Conservation (phyloP, 2,329 filamentous ascomycete genomes). For the Pyrenochaeta sp. region DNA sequence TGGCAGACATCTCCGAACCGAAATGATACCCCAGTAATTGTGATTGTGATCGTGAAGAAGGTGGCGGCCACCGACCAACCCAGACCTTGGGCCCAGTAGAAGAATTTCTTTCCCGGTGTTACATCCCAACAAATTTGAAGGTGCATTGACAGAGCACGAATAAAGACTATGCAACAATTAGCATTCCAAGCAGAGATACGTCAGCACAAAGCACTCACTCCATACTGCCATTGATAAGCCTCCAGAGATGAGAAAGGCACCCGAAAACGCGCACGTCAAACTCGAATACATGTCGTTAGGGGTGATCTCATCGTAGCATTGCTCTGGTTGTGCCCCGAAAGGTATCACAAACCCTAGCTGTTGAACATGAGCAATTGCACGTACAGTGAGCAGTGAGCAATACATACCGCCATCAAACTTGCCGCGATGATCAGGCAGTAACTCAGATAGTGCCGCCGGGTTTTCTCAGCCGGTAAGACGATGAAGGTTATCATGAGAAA, state of each 20-base stretch:
- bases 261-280: conserved; percentile 85
- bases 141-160: conserved; percentile 89
- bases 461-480: conserved; percentile 84
- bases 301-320: conserved; percentile 91
- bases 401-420: conserved; percentile 78
- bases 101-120: conserved; percentile 86
- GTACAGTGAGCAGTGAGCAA: background rate
- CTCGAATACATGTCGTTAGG: conserved; percentile 90
- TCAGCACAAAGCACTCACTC: conserved; percentile 58
- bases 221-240: conserved; percentile 87
- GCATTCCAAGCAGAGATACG: background rate
- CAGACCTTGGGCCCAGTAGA: conserved; percentile 79
- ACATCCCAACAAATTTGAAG: conserved; percentile 98
- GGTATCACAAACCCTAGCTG: conserved; percentile 92
- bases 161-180: conserved; percentile 65
- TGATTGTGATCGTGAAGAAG: conserved; percentile 77
- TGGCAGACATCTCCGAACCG: conserved; percentile 92
- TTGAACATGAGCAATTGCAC: conserved; percentile 9
- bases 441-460: conserved; percentile 90
- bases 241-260: conserved; percentile 83
- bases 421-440: conserved; percentile 83
- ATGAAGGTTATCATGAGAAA: conserved; percentile 84
- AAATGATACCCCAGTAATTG: conserved; percentile 91
- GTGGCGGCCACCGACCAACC: conserved; percentile 87
- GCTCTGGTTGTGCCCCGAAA: conserved; percentile 76